Percentiles rank a stretch among this genome's conserved stretches.
phyloP scores from a whole-genome alignment of 139 green algal species.

The Nannochloris sp. region DNA sequence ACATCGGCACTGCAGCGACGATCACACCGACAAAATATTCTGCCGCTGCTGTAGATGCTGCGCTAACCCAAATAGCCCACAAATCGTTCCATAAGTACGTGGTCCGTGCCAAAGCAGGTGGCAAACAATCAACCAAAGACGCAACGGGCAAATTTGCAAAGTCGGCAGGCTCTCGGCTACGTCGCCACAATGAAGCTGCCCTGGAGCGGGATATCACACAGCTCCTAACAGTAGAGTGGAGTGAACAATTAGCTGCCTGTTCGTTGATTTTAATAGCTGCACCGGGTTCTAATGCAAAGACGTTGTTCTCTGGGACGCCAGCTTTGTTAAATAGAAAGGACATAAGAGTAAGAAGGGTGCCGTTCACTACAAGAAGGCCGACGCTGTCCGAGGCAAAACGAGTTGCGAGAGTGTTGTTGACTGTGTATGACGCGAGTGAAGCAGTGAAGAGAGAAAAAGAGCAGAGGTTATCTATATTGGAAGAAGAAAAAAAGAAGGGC shows the following conservation, averaged over 20 bases:
- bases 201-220: conserved; percentile 55
- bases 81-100: conserved; percentile 86
- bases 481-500: background rate
- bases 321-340: conserved; percentile 37
- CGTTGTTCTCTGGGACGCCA: conserved; percentile 23
- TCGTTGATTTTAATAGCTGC: background rate
- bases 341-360: conserved; percentile 46
- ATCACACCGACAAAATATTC: background rate
- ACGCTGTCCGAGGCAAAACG: conserved; percentile 78
- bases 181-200: conserved; percentile 80
- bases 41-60: conserved; percentile 12
- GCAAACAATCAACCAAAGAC: conserved; percentile 83
- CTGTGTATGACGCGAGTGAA: conserved; percentile 32
- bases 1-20: background rate
- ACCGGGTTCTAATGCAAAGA: conserved; percentile 4
- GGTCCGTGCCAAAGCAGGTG: conserved; percentile 63
- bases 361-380: conserved; percentile 70
- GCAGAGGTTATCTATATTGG: background rate
- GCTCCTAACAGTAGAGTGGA: conserved; percentile 53
- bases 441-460: background rate
- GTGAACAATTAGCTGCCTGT: conserved; percentile 26
- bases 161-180: conserved; percentile 72
- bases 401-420: conserved; percentile 49
- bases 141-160: conserved; percentile 69
- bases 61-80: conserved; percentile 42